Conservation (phyloP, 2,329 filamentous ascomycete genomes). For the Capronia epimyces region DNA sequence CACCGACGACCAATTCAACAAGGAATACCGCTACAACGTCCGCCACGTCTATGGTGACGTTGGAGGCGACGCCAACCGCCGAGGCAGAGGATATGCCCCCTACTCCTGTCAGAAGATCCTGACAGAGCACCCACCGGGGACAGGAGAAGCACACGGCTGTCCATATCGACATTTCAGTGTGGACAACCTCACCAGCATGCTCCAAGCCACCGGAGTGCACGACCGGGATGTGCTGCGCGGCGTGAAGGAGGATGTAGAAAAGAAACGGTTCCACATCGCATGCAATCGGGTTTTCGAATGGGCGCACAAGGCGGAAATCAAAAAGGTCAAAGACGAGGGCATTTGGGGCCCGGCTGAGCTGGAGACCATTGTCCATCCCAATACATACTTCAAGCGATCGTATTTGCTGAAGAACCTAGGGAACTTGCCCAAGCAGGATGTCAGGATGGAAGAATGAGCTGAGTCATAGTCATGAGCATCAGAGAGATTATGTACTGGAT, state of each 20-base stretch:
- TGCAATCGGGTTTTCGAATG: conserved; percentile 95
- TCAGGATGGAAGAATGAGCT: conserved; percentile 47
- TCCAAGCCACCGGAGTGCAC: conserved; percentile 72
- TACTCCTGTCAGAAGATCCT: conserved; percentile 95
- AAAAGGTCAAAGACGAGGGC: conserved; percentile 67
- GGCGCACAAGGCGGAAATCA: conserved; percentile 72
- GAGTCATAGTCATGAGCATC: neutral
- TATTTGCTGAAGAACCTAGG: conserved; percentile 79
- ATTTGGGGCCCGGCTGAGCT: conserved; percentile 68
- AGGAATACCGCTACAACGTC: conserved; percentile 95
- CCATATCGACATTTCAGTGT: conserved; percentile 87
- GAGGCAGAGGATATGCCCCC: conserved; percentile 80
- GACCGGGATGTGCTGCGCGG: conserved; percentile 72
- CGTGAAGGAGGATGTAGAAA: conserved; percentile 83
- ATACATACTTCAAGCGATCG: conserved; percentile 95
- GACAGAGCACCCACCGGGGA: conserved; percentile 77
- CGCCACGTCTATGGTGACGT: conserved; percentile 94
- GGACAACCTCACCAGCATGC: conserved; percentile 73
- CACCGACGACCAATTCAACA: conserved; percentile 92
- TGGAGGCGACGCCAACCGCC: conserved; percentile 81
- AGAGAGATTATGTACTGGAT: neutral
- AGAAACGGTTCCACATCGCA: conserved; percentile 85
- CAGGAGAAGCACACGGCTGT: conserved; percentile 90
- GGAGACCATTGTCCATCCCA: conserved; percentile 94
- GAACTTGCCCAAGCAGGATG: conserved; percentile 47